These are phyloP conservation scores for Aspergillus clavatus DNA, from an alignment of 2,329 filamentous ascomycete genomes.

Conservation along the genomic window DNA sequence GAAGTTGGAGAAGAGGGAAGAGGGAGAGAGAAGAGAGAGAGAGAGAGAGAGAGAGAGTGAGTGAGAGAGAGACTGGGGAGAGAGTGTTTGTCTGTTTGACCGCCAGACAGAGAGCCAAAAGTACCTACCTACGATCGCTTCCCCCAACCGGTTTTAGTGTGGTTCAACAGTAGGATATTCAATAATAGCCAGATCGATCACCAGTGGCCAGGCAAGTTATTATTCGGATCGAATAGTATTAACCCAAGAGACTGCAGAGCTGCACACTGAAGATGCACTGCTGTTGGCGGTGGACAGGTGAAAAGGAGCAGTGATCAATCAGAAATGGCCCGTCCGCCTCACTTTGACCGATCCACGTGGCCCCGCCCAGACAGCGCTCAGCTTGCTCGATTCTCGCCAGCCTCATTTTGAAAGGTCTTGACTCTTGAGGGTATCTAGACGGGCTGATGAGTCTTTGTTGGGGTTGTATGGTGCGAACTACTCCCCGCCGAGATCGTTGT, in stretches of 20 bases:
- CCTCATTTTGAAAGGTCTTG: background rate
- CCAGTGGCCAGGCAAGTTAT: no score
- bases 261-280: no score
- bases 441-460: no score
- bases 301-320: background rate
- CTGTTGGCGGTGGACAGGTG: background rate
- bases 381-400: background rate
- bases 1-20: no score
- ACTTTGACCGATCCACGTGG: constrained; percentile 30
- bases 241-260: no score
- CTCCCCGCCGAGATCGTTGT: no score
- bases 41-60: constrained; percentile 3
- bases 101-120: constrained; percentile 13
- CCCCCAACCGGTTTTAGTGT: no score
- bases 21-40: constrained; percentile 7
- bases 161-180: no score
- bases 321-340: constrained; percentile 15
- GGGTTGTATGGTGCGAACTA: no score
- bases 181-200: no score
- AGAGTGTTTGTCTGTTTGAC: constrained; percentile 5
- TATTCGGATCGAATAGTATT: no score
- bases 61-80: constrained; percentile 1
- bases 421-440: no score
- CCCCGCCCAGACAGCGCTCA: constrained; percentile 14
- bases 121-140: constrained; percentile 11